Base-by-base conservation (phyloP, 225 moss, liverwort and hornwort genomes). In the Sphagnum tenellum region DNA sequence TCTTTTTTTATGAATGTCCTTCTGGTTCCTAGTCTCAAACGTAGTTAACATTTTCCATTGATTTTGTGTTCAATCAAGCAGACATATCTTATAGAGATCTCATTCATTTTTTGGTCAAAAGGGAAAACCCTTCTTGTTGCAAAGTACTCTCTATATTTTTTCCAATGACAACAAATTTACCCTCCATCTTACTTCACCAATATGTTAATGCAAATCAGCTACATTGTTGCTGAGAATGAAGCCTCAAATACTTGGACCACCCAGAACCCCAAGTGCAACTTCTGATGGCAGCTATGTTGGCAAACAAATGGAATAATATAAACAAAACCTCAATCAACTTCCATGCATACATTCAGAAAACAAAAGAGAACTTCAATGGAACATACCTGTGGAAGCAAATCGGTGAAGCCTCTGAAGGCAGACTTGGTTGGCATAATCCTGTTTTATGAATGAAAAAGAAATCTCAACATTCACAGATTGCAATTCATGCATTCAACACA, bases 311-410 rank as follows among this genome's bases (percentile, higher is more conserved):
- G 5, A 11, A 44, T 9, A 4, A 10, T 0, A 47, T 8, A 45
- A 9, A 46, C 7, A 61, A 44, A 4, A 61, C 4, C 7, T 11
- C 3, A 45, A 2, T 46, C 44, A 61, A 7, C 45, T 46, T 9
- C 46, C 45, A 9, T 4, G 8, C 47, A 45, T 8, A 5, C 45
- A 61, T 7, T 7, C 11, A 44, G 44, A 61, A 61, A 45, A 44
- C 3, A 4, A 12, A 3, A 3, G 46, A 44, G 7, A 9, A 2
- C 4, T 47, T 45, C 8, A 46, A 9, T 9, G 13, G 7, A 65
- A 52, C 49, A 3, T 29, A 65, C 64, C 64, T 65, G 4, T 49
- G 51, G 10, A 52, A 65, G 64, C 64, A 65, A 3, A 65, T 8
- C 45, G 51, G 64, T 50, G 52, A 14, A 2, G 50, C 5, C 8